phyloP scores from a whole-genome alignment of 345 rosid species.

The Rhodamnia rubescens region DNA sequence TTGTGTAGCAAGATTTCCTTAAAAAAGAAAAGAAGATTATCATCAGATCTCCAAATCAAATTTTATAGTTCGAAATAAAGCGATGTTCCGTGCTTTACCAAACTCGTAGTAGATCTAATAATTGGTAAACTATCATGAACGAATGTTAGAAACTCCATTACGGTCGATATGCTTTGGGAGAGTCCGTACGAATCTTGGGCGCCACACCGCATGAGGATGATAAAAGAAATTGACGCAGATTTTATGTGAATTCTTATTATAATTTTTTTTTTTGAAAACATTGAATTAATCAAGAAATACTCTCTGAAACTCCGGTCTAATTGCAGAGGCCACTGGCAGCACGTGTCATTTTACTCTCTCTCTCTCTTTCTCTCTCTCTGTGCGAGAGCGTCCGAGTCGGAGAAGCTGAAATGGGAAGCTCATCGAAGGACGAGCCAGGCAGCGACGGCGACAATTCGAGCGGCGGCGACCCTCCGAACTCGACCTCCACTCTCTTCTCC shows the following conservation, averaged over 20 bases:
- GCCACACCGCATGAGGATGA: fast-evolving
- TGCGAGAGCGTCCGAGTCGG: neutral
- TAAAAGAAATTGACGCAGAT: neutral
- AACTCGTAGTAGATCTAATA: neutral
- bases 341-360: neutral
- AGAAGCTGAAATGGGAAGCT: conserved; percentile 49
- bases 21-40: neutral
- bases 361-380: neutral
- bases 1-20: neutral
- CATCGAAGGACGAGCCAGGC: conserved; percentile 67
- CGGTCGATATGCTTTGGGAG: fast-evolving
- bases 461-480: conserved; percentile 58
- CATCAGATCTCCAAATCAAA: fast-evolving
- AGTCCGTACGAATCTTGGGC: neutral
- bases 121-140: too few species aligned
- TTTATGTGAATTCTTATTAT: too few species aligned
- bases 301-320: neutral
- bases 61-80: neutral
- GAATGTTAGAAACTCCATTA: neutral
- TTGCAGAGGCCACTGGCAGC: neutral
- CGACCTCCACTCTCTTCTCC: conserved; percentile 44
- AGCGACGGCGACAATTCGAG: conserved; percentile 62
- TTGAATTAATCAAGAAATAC: neutral
- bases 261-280: neutral
- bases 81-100: fast-evolving